These are phyloP conservation scores for Pestalotiopsis sp. DNA, from an alignment of 2,329 filamentous ascomycete genomes.

Conservation along the genomic window DNA sequence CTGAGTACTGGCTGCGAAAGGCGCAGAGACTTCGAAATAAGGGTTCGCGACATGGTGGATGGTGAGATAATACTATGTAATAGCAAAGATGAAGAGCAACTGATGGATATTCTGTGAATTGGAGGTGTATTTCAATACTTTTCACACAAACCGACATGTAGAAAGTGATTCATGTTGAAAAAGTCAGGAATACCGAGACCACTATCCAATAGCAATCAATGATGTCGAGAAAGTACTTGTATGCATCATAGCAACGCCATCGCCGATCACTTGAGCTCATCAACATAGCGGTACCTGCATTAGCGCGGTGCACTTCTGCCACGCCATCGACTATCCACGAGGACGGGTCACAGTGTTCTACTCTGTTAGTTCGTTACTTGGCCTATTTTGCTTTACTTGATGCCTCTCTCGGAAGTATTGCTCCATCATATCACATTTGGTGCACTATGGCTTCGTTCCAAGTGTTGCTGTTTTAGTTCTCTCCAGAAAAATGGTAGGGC, in stretches of 20 bases:
- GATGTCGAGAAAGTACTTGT: not conserved
- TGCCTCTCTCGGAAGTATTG: no score
- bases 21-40: not conserved
- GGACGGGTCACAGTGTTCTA: no score
- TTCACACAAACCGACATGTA: not conserved
- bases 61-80: not conserved
- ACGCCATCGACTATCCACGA: no score
- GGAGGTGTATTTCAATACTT: no score
- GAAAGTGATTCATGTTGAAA: not conserved
- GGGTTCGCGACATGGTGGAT: not conserved
- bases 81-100: not conserved
- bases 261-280: not conserved
- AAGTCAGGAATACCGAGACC: not conserved
- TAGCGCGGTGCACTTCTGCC: not conserved
- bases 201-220: not conserved
- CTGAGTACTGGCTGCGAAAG: not conserved
- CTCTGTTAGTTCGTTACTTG: no score
- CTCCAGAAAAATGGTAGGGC: no score
- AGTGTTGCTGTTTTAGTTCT: no score
- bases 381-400: no score
- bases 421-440: no score
- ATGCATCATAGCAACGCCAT: constrained; percentile 8
- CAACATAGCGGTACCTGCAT: not conserved
- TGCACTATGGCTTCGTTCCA: no score
- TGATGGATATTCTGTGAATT: not conserved